These are phyloP conservation scores for Globisporangium lucens DNA, from an alignment of 352 stramenopile genomes.

Conservation along the genomic window DNA sequence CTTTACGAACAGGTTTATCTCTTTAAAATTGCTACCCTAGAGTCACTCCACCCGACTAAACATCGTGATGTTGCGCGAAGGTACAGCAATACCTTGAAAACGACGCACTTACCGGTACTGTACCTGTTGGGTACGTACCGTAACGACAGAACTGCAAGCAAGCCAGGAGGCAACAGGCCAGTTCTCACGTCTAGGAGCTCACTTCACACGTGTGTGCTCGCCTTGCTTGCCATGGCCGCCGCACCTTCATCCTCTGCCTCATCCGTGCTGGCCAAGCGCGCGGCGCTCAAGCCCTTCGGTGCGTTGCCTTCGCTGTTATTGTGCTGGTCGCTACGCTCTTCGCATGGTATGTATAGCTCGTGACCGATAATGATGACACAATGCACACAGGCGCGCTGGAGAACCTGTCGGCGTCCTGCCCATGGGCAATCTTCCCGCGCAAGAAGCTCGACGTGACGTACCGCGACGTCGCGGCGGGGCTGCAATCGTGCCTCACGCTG, in stretches of 20 bases:
- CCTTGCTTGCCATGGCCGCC: not conserved
- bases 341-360: no score
- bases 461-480: conserved; percentile 51
- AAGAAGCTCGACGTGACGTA: conserved; percentile 85
- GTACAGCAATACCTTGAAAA: not conserved
- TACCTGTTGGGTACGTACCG: not conserved
- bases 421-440: conserved; percentile 77
- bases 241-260: not conserved
- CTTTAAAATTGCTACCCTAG: no score
- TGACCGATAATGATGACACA: not conserved
- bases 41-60: not conserved
- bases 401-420: conserved; percentile 47
- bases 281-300: conserved; percentile 44
- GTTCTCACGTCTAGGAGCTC: not conserved
- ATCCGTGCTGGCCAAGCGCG: conserved; percentile 10
- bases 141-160: not conserved
- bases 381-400: conserved; percentile 39
- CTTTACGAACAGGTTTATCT: no score
- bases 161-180: not conserved
- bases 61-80: not conserved
- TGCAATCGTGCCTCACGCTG: conserved; percentile 56
- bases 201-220: not conserved
- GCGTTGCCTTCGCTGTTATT: not conserved
- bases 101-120: no score
- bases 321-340: not conserved